Evolutionary conservation across 169 alveolate genomes (phyloP).

Genomic region (Toxoplasma gondii): DNA sequence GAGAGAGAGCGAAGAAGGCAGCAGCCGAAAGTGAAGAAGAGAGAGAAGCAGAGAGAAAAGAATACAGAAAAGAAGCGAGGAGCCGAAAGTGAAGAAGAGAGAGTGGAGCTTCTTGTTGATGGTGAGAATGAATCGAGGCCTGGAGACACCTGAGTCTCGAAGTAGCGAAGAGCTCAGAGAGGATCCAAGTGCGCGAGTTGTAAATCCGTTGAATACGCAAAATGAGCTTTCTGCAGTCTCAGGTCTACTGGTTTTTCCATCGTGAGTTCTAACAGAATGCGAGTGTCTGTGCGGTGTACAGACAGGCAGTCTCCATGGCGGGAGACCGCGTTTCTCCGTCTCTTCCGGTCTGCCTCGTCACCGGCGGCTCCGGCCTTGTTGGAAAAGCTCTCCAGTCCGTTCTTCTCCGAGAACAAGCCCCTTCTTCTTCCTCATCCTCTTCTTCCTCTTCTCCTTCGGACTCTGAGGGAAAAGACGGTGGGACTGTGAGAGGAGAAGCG

Average conservation of each 20-base stretch:
- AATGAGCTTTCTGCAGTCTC: too few species aligned
- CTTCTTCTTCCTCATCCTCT: not conserved
- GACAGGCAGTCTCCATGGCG: too few species aligned
- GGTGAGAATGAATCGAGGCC: too few species aligned
- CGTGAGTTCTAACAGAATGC: too few species aligned
- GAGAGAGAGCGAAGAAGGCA: not conserved
- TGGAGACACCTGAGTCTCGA: too few species aligned
- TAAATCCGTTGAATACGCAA: too few species aligned
- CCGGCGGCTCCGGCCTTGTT: conserved; percentile 70
- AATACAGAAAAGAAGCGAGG: not conserved
- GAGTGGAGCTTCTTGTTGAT: too few species aligned
- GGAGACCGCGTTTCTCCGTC: not conserved
- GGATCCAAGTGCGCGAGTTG: too few species aligned
- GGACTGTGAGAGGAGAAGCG: not conserved
- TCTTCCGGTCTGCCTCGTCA: conserved; percentile 61
- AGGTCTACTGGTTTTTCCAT: too few species aligned
- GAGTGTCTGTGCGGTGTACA: too few species aligned
- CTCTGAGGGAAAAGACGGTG: not conserved
- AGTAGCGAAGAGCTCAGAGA: too few species aligned
- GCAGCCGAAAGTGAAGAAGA: not conserved
- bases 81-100: too few species aligned
- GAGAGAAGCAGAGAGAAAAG: not conserved
- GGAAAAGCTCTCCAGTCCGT: conserved; percentile 61
- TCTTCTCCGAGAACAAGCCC: not conserved
- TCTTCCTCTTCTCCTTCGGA: not conserved